Evolutionary conservation across 2,329 filamentous ascomycete species (phyloP), one percentile per base, ranked within the genome.

Genomic region (Apiospora malaysiana): DNA sequence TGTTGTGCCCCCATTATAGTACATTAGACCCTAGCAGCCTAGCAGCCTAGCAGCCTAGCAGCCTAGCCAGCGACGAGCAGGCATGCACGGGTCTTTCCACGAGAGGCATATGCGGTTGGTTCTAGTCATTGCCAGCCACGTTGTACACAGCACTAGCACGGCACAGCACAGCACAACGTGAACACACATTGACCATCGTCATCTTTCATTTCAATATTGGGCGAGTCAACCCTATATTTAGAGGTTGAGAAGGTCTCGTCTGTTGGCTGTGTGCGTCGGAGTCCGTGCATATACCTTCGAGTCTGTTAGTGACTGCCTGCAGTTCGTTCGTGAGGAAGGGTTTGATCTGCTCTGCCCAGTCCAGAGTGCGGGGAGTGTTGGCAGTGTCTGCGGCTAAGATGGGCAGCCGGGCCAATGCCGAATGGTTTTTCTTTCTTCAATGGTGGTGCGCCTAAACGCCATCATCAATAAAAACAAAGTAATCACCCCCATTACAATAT

Each of bases 331-430:
- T 12, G 16, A 23, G 47, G 47, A 14, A 63, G 37, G 43, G 43
- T 4, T 27, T 56, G 56, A 40, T 21, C 56, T 63, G 21, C 18
- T n/a, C n/a, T n/a, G n/a, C n/a, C n/a, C n/a, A n/a, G n/a, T n/a
- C 56, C 56, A 40, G 27, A 40, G 18, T 40, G 56, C 27, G 56
- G 56, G 32, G 56, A 32, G 27, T 32, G 16, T 25, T 59, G 27
- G 27, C 37, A 63, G 16, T 63, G 27, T 12, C 32, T 63, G 56
- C 56, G 56, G 56, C 56, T 63, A 63, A 63, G 56, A 63, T 40
- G 56, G 27, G 27, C 56, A 63, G 21, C 56, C n/a, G 27, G 56
- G 32, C 56, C 56, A 32, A 40, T 63, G 18, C 21, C 56, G 32
- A 23, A 6, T 21, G 32, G 32, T 25, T n/a, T 49, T 27, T 12